These are phyloP conservation scores for Arabidopsis lyrata DNA, from an alignment of 441 rosid species.

Conservation along the genomic window DNA sequence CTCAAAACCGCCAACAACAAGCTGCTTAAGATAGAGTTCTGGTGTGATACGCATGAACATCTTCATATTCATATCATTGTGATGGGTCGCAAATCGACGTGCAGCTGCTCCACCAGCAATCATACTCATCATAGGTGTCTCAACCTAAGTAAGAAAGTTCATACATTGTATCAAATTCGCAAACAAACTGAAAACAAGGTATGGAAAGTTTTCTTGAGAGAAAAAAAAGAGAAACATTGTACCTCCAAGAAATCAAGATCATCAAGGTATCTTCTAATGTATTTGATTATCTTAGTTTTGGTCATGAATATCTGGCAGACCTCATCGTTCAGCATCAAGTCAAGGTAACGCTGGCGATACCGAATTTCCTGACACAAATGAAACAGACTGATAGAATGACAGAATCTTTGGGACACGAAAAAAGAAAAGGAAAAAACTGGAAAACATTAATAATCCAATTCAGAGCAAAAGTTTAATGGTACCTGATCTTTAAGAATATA, in stretches of 20 bases:
- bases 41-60: conserved; percentile 91
- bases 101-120: conserved; percentile 95
- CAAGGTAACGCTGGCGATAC: conserved; percentile 84
- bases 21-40: conserved; percentile 79
- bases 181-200: conserved; percentile 2
- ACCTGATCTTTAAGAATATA: conserved; percentile 88
- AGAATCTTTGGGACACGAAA: background rate
- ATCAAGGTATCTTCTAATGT: conserved; percentile 66
- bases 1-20: conserved; percentile 82
- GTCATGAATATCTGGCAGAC: conserved; percentile 70
- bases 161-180: background rate
- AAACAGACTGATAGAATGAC: background rate
- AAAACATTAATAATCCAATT: background rate
- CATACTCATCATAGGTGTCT: conserved; percentile 90
- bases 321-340: conserved; percentile 77
- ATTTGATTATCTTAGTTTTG: conserved; percentile 61
- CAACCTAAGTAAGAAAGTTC: conserved; percentile 56
- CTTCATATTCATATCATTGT: conserved; percentile 80
- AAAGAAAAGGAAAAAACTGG: too few relatives aligned
- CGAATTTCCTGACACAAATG: conserved; percentile 70
- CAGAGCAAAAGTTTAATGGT: background rate
- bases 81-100: conserved; percentile 86
- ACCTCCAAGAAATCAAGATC: conserved; percentile 79
- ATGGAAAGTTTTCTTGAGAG: background rate
- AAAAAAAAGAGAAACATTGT: background rate